Base-by-base conservation (phyloP, 148 eudicot species). In the Rhododendron vialii region DNA sequence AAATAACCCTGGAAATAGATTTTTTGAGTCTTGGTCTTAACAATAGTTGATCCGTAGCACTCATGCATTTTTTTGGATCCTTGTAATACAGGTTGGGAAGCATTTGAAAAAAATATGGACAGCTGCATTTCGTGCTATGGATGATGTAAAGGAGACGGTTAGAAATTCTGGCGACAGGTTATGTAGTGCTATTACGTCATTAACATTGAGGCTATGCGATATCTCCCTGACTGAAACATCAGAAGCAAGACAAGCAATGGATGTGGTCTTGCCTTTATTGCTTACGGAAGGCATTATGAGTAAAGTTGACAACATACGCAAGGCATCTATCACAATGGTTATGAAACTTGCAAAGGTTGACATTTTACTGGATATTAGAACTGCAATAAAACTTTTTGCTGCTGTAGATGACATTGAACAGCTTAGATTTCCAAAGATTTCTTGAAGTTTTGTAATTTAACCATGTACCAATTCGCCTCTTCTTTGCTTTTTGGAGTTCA, bases 101-200 rank as follows among this genome's bases (percentile, higher is more conserved):
- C 95, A 96, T 90, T 90, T 96, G 84, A 92, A 85, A 80, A 91
- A 86, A 86, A 85, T 96, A 71, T 96, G 99, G 99, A 91, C 84
- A 35, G 93, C 93, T 91, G 95, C 98, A 87, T 96, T 95, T 86
- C 99, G 99, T 89, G 98, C 99, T 80, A 95, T 96, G 98, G 99
- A 96, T 94, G 99, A 96, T 91, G 94, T 96, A 91, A 96, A 96
- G 90, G 99, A 96, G 90, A 94, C 98, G 74, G 98, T 95, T 82
- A 90, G 99, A 85, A 95, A 86, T 88, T 94, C 99, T 82, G 99
- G 99, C 87, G 98, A 95, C 85, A 93, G 93, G 87, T 89, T 96
- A 88, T 95, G 98, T 76, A 98, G 96, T 86, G 92, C 96, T 88
- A 88, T 93, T 82, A 91, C 91, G 63, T 91, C 98, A 73, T 93